Conservation (phyloP, 768 basidiomycete genomes). For the Lactifluus subvellereus region DNA sequence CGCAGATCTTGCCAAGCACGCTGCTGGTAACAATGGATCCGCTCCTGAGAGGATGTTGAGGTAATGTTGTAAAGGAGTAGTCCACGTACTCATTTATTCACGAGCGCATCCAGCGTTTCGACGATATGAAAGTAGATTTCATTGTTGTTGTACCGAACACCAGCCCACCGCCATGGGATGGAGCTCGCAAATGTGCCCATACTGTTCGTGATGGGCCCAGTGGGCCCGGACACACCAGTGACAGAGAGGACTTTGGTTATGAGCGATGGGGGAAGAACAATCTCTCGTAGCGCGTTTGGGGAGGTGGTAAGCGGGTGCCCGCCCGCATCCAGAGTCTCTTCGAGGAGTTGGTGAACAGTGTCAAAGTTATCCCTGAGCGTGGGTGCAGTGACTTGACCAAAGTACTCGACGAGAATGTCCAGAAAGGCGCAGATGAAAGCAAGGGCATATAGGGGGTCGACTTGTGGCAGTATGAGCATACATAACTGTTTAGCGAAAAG, state of each 20-base stretch:
- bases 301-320: too few relatives aligned
- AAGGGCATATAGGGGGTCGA: slow-evolving; percentile 86
- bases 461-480: slow-evolving; percentile 36
- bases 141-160: slow-evolving; percentile 76
- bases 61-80: slow-evolving; percentile 20
- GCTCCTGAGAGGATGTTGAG: slow-evolving; percentile 39
- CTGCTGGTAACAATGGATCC: slow-evolving; percentile 60
- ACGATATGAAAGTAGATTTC: slow-evolving; percentile 90
- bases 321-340: too few relatives aligned
- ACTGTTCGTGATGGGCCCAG: too few relatives aligned
- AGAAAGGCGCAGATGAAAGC: slow-evolving; percentile 82
- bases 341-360: slow-evolving; percentile 57
- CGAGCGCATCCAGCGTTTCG: slow-evolving; percentile 63
- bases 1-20: slow-evolving; percentile 70
- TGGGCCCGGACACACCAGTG: too few relatives aligned
- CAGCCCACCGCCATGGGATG: slow-evolving; percentile 89
- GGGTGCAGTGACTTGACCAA: slow-evolving; percentile 72
- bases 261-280: too few relatives aligned
- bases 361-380: slow-evolving; percentile 67
- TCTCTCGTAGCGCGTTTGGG: too few relatives aligned
- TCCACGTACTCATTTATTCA: slow-evolving; percentile 52
- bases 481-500: background rate
- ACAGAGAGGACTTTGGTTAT: too few relatives aligned
- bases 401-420: slow-evolving; percentile 79
- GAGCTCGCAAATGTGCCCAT: slow-evolving; percentile 87